Percentiles rank a stretch among this genome's conserved stretches.
Evolutionary conservation across 2,329 filamentous ascomycete genomes (phyloP).

Genomic region (Talaromyces sp.): DNA sequence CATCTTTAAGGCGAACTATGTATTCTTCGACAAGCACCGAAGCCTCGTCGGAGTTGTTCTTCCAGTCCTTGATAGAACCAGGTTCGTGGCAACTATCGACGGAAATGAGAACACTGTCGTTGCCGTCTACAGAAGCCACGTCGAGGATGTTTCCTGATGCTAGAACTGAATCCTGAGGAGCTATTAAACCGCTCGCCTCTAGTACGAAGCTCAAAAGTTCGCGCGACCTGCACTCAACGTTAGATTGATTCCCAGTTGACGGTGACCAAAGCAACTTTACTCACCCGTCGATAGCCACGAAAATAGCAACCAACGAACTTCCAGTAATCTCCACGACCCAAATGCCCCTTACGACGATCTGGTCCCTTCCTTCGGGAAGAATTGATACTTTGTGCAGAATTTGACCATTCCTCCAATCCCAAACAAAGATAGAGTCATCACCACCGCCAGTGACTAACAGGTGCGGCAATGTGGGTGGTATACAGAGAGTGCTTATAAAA

Average conservation of each 20-base stretch:
- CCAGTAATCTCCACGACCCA: constrained; percentile 39
- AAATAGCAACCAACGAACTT: constrained; percentile 28
- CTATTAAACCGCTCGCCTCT: constrained; percentile 48
- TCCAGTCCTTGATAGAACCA: constrained; percentile 47
- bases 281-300: constrained; percentile 61
- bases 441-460: constrained; percentile 82
- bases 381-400: constrained; percentile 33
- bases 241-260: constrained; percentile 16
- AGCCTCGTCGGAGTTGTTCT: constrained; percentile 21
- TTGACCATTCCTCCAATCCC: constrained; percentile 66
- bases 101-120: constrained; percentile 45
- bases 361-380: constrained; percentile 23
- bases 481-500: constrained; percentile 74
- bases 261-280: constrained; percentile 21
- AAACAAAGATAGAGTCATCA: constrained; percentile 72
- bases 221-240: constrained; percentile 58
- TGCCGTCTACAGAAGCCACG: constrained; percentile 35
- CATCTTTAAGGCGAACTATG: constrained; percentile 22
- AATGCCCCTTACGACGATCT: constrained; percentile 51
- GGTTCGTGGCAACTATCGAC: constrained; percentile 53
- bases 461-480: constrained; percentile 56
- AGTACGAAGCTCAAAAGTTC: constrained; percentile 65
- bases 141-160: constrained; percentile 66
- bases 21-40: constrained; percentile 32
- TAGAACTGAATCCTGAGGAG: constrained; percentile 50